These are phyloP conservation scores for Ceratocystiopsis minuta DNA, from an alignment of 2,329 filamentous ascomycete genomes.

Conservation along the genomic window DNA sequence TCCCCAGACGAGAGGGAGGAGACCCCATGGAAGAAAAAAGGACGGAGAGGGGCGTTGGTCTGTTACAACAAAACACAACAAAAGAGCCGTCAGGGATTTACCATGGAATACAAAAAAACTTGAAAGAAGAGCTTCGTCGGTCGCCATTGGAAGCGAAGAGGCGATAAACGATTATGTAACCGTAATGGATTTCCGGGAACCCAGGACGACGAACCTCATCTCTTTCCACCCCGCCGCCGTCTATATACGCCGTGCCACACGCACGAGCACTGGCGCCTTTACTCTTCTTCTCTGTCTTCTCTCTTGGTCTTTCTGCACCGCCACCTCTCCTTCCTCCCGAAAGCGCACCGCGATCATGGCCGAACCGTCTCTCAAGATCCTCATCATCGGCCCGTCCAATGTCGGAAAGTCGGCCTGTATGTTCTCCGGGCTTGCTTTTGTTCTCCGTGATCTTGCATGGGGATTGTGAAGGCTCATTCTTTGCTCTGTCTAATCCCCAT, in stretches of 20 bases:
- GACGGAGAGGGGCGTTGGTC: slow-evolving; percentile 5
- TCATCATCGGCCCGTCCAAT: slow-evolving; percentile 37
- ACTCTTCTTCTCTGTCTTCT: not conserved
- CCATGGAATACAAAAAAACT: slow-evolving; percentile 4
- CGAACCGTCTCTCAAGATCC: slow-evolving; percentile 31
- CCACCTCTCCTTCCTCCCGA: not conserved
- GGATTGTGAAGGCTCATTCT: no score
- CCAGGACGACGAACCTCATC: no score
- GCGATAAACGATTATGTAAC: no score
- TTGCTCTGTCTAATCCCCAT: not conserved
- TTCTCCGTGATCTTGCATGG: no score
- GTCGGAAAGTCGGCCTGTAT: slow-evolving; percentile 36
- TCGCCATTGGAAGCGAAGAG: not conserved
- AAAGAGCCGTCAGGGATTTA: slow-evolving; percentile 7
- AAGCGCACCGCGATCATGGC: slow-evolving; percentile 9
- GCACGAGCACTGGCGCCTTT: no score
- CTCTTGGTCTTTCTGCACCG: not conserved
- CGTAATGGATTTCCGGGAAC: no score
- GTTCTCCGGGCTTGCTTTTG: slow-evolving; percentile 9
- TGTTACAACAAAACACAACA: slow-evolving; percentile 4
- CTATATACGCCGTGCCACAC: no score
- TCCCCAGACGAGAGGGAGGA: not conserved
- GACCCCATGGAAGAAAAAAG: slow-evolving; percentile 1
- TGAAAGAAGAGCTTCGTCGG: not conserved
- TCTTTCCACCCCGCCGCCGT: no score